phyloP scores from a whole-genome alignment of 2,329 filamentous ascomycete species.

The Colletotrichum sp. region DNA sequence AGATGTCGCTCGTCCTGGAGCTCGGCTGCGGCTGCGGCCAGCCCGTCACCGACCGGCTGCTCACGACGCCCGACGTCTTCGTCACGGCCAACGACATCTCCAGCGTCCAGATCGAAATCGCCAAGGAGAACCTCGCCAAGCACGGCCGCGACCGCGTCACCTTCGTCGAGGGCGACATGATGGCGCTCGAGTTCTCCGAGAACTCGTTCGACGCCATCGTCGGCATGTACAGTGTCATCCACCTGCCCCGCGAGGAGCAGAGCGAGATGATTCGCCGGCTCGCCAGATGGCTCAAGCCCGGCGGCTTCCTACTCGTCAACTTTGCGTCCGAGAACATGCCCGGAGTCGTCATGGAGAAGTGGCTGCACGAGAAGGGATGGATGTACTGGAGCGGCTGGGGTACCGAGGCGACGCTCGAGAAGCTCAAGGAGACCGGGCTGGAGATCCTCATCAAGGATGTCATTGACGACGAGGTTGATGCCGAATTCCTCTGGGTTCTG shows the following conservation, averaged over 20 bases:
- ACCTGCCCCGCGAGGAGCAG: conserved; percentile 59
- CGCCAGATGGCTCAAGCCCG: conserved; percentile 53
- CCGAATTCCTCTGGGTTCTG: conserved; percentile 45
- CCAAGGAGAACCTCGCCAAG: conserved; percentile 17
- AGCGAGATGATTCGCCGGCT: conserved; percentile 48
- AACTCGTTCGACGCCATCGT: conserved; percentile 52
- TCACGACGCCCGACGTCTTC: conserved; percentile 26
- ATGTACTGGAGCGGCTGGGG: conserved; percentile 50
- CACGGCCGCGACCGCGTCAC: conserved; percentile 23
- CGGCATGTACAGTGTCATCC: conserved; percentile 60
- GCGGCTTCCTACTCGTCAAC: conserved; percentile 55
- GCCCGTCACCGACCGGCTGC: conserved; percentile 39
- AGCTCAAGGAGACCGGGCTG: conserved; percentile 35
- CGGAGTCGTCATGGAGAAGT: conserved; percentile 35
- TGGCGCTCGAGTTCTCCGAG: conserved; percentile 32
- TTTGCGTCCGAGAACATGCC: conserved; percentile 38
- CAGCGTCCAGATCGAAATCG: conserved; percentile 37
- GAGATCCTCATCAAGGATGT: conserved; percentile 36
- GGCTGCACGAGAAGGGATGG: conserved; percentile 46
- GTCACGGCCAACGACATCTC: conserved; percentile 49
- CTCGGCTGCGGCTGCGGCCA: conserved; percentile 47
- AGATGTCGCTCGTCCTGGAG: conserved; percentile 36
- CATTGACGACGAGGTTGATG: conserved; percentile 34
- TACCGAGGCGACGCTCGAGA: conserved; percentile 33
- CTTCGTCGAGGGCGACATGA: conserved; percentile 45